A percentile compares a stretch with the other conserved stretches of the same genome.
Evolutionary conservation across 768 basidiomycete genomes (phyloP).

Genomic region (Favolaschia claudopus): DNA sequence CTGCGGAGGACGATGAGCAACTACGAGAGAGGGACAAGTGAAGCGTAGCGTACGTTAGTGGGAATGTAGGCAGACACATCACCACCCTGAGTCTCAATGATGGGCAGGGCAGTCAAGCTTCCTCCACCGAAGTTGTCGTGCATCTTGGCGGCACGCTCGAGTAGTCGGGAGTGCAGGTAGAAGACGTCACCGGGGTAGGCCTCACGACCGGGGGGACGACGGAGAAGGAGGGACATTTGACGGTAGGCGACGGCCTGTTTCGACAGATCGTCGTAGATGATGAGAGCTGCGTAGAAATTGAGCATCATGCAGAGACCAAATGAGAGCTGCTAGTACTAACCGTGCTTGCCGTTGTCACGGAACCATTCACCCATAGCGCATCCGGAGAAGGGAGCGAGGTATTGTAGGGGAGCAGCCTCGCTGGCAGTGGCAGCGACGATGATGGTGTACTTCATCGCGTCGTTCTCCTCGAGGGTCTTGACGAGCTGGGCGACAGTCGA

Average conservation of each 20-base stretch:
- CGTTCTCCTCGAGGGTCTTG: constrained; percentile 99
- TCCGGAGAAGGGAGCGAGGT: constrained; percentile 99
- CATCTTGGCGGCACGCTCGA: constrained; percentile 99
- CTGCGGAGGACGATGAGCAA: constrained; percentile 45
- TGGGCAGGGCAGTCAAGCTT: constrained; percentile 97
- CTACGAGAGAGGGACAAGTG: background rate
- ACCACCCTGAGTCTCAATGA: constrained; percentile 99
- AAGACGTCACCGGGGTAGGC: constrained; percentile 99
- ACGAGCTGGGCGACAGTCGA: constrained; percentile 99
- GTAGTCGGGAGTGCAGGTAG: constrained; percentile 99
- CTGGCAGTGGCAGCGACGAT: constrained; percentile 99
- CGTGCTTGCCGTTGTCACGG: constrained; percentile 99
- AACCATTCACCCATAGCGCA: constrained; percentile 99
- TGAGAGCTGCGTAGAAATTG: constrained; percentile 67
- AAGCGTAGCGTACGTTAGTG: constrained; percentile 69
- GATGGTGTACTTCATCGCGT: constrained; percentile 99
- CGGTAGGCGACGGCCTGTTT: constrained; percentile 99
- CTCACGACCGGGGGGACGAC: constrained; percentile 99
- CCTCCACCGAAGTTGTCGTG: constrained; percentile 99
- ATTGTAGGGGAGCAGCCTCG: constrained; percentile 98
- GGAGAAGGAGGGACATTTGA: constrained; percentile 99
- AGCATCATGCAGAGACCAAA: background rate
- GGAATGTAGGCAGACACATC: constrained; percentile 99
- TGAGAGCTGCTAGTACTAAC: constrained; percentile 50
- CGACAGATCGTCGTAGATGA: constrained; percentile 99